Conservation (phyloP, 441 rosid genomes). For the Hypseocharis bilobata region DNA sequence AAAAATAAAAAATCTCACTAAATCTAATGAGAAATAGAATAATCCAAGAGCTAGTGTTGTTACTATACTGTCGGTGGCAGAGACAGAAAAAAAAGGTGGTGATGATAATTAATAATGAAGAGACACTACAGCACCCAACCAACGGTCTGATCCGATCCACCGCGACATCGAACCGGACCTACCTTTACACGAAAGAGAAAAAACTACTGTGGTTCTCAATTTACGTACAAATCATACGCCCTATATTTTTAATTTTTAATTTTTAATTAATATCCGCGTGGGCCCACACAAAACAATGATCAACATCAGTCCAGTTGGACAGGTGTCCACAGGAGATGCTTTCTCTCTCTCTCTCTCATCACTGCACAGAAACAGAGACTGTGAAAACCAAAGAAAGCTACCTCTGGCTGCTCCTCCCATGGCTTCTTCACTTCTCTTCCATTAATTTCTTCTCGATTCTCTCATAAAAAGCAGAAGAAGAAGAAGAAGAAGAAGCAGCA, state of each 20-base stretch:
- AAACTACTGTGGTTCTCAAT: no score
- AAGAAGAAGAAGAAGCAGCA: neutral
- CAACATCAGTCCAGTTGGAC: neutral
- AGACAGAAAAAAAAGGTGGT: no score
- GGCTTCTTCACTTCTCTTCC: conserved; percentile 4
- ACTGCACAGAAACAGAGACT: neutral
- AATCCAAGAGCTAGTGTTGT: no score
- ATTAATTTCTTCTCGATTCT: neutral
- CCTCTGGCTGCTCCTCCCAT: neutral
- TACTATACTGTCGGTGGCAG: conserved; percentile 5
- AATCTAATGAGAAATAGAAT: no score
- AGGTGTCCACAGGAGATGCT: conserved; percentile 4
- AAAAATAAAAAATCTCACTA: no score
- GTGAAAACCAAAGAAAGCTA: neutral
- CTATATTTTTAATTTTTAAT: no score
- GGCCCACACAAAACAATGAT: neutral
- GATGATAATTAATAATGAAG: neutral
- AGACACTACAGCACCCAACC: neutral
- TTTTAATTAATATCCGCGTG: neutral
- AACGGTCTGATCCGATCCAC: neutral
- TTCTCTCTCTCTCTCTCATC: neutral
- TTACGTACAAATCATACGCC: neutral
- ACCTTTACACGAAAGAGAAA: no score
- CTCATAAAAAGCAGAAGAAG: neutral
- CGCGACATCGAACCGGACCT: no score